Percentiles rank a stretch among this genome's conserved stretches.
phyloP scores from a whole-genome alignment of 257 asterid species.

The Capsicum rhomboideum region DNA sequence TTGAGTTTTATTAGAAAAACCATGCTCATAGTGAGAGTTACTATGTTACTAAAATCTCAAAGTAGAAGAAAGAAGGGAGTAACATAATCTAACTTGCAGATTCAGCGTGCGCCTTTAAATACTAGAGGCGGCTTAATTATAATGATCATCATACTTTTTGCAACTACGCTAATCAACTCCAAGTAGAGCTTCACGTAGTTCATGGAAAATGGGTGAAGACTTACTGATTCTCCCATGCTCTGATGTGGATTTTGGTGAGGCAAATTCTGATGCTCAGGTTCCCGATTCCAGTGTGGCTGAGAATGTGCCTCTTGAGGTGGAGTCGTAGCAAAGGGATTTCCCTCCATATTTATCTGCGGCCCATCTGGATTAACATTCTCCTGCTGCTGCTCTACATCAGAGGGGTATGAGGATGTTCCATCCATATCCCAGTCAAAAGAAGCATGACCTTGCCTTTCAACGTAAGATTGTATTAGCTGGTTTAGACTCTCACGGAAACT shows the following conservation, averaged over 20 bases:
- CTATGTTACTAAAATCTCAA: background rate
- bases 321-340: constrained; percentile 23
- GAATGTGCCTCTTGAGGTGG: constrained; percentile 23
- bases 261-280: constrained; percentile 37
- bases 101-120: background rate
- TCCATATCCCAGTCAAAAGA: constrained; percentile 59
- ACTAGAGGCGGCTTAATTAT: background rate
- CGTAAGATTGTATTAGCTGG: constrained; percentile 61
- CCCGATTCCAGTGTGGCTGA: constrained; percentile 44
- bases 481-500: constrained; percentile 67
- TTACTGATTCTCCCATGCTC: constrained; percentile 8
- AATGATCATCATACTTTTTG: background rate
- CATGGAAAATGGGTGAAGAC: background rate
- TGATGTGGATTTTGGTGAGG: constrained; percentile 27
- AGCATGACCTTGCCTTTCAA: constrained; percentile 54
- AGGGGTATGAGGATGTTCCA: constrained; percentile 34
- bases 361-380: constrained; percentile 22
- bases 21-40: background rate
- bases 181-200: background rate
- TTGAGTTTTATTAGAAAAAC: background rate
- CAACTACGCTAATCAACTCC: background rate
- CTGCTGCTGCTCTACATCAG: constrained; percentile 35
- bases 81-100: background rate
- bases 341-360: constrained; percentile 22
- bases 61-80: background rate